phyloP scores from a whole-genome alignment of 2,329 filamentous ascomycete genomes.

The Bipolaris victoriae region DNA sequence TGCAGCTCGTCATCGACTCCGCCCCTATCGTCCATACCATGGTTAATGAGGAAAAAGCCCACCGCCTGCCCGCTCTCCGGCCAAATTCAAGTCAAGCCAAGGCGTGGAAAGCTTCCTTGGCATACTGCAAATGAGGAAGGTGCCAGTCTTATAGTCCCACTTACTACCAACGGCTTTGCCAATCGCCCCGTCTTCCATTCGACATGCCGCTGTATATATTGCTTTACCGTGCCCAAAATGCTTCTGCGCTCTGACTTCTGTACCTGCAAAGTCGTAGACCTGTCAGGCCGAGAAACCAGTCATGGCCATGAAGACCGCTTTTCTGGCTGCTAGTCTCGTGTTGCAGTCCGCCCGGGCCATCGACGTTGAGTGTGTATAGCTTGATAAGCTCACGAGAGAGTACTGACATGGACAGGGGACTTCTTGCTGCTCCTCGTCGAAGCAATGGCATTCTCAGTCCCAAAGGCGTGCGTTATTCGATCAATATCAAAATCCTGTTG shows the following conservation, averaged over 20 bases:
- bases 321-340: slow-evolving; percentile 34
- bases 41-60: slow-evolving; percentile 22
- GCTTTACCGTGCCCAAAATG: slow-evolving; percentile 12
- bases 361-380: slow-evolving; percentile 33
- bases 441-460: slow-evolving; percentile 43
- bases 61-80: slow-evolving; percentile 20
- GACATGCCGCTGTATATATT: slow-evolving; percentile 28
- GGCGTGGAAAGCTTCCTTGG: slow-evolving; percentile 33
- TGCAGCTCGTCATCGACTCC: slow-evolving; percentile 19
- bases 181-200: slow-evolving; percentile 14
- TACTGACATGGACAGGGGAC: slow-evolving; percentile 22
- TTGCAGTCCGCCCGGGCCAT: slow-evolving; percentile 35
- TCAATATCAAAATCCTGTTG: neutral
- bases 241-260: slow-evolving; percentile 9
- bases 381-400: neutral
- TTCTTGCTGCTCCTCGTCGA: slow-evolving; percentile 39
- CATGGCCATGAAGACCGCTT: slow-evolving; percentile 38
- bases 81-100: slow-evolving; percentile 28
- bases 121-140: slow-evolving; percentile 26
- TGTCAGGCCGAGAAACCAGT: slow-evolving; percentile 13
- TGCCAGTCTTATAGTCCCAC: slow-evolving; percentile 12
- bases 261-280: slow-evolving; percentile 7
- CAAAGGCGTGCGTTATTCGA: slow-evolving; percentile 34
- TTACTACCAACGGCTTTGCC: slow-evolving; percentile 23
- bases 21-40: slow-evolving; percentile 24